phyloP scores from a whole-genome alignment of 1,284 basidiomycete genomes.

The Psilocybe mexicana region DNA sequence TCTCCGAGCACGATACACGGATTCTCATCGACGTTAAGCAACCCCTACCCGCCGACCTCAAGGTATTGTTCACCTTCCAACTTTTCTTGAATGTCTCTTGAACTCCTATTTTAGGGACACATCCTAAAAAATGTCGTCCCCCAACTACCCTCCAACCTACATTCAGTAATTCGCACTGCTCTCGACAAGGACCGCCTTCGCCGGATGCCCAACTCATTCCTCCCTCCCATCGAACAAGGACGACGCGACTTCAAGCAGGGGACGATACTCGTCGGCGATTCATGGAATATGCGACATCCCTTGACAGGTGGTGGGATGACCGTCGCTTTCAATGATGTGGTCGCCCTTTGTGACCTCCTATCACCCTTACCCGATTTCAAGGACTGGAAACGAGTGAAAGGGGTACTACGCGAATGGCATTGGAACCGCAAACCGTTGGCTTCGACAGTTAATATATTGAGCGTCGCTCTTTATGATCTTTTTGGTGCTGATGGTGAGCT shows the following conservation, averaged over 20 bases:
- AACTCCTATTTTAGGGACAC: slow-evolving; percentile 48
- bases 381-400: slow-evolving; percentile 66
- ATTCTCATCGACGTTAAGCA: slow-evolving; percentile 92
- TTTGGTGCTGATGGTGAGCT: slow-evolving; percentile 85
- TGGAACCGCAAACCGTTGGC: slow-evolving; percentile 82
- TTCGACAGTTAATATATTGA: slow-evolving; percentile 88
- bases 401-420: slow-evolving; percentile 73
- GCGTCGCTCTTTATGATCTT: slow-evolving; percentile 88
- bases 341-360: slow-evolving; percentile 70
- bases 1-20: slow-evolving; percentile 66
- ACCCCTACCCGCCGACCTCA: slow-evolving; percentile 83
- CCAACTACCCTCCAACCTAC: slow-evolving; percentile 74
- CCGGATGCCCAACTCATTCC: slow-evolving; percentile 95
- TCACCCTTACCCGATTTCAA: slow-evolving; percentile 47
- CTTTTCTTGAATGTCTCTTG: neutral
- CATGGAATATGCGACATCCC: slow-evolving; percentile 99
- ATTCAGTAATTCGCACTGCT: slow-evolving; percentile 60
- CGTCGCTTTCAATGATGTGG: slow-evolving; percentile 85
- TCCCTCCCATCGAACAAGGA: slow-evolving; percentile 86
- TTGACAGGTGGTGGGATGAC: slow-evolving; percentile 98
- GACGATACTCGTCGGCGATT: slow-evolving; percentile 89
- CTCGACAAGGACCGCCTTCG: slow-evolving; percentile 75
- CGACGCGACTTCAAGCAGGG: slow-evolving; percentile 60
- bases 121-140: slow-evolving; percentile 76
- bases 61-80: slow-evolving; percentile 42